These are phyloP conservation scores for Staphylotrichum tortipilum DNA, from an alignment of 495 filamentous ascomycete species.

Conservation along the genomic window DNA sequence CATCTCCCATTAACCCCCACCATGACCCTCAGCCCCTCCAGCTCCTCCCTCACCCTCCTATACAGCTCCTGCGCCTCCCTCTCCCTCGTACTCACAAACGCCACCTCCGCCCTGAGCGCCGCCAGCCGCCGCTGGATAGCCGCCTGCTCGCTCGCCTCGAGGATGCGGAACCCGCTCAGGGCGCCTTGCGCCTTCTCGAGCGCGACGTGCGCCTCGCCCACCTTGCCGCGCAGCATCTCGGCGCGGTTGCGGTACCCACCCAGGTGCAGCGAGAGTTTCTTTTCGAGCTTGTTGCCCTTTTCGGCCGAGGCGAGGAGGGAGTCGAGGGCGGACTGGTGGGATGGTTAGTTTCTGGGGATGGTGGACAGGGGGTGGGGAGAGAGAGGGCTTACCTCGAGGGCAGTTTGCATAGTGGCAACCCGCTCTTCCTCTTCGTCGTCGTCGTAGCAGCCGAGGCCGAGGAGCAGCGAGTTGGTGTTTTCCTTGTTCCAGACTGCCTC, in stretches of 20 bases:
- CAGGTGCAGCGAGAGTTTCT: slow-evolving; percentile 79
- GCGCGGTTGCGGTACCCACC: slow-evolving; percentile 87
- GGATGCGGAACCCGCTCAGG: slow-evolving; percentile 63
- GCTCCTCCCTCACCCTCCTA: slow-evolving; percentile 63
- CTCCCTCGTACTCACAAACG: slow-evolving; percentile 73
- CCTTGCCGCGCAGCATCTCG: slow-evolving; percentile 71
- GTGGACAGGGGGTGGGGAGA: background rate
- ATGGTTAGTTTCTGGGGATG: slow-evolving; percentile 17
- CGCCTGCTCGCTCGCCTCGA: slow-evolving; percentile 69
- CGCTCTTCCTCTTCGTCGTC: slow-evolving; percentile 63
- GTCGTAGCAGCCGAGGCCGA: slow-evolving; percentile 69
- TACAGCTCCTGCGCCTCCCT: slow-evolving; percentile 87
- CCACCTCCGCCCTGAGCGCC: slow-evolving; percentile 70
- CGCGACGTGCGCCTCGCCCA: slow-evolving; percentile 66
- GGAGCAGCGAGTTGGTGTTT: slow-evolving; percentile 51
- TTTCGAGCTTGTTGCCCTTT: slow-evolving; percentile 76
- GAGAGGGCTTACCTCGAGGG: slow-evolving; percentile 54
- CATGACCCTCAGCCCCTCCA: slow-evolving; percentile 53
- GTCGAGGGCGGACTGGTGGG: slow-evolving; percentile 55
- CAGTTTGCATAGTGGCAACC: slow-evolving; percentile 48
- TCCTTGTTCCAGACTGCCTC: slow-evolving; percentile 58
- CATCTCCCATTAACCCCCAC: slow-evolving; percentile 15
- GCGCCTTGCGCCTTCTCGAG: slow-evolving; percentile 64
- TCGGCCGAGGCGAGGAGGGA: slow-evolving; percentile 63
- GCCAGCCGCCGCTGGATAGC: slow-evolving; percentile 66